Evolutionary conservation across 306 rosid genomes (phyloP), one percentile per base, ranked within the genome.

Genomic region (apple (Malus domestica)): DNA sequence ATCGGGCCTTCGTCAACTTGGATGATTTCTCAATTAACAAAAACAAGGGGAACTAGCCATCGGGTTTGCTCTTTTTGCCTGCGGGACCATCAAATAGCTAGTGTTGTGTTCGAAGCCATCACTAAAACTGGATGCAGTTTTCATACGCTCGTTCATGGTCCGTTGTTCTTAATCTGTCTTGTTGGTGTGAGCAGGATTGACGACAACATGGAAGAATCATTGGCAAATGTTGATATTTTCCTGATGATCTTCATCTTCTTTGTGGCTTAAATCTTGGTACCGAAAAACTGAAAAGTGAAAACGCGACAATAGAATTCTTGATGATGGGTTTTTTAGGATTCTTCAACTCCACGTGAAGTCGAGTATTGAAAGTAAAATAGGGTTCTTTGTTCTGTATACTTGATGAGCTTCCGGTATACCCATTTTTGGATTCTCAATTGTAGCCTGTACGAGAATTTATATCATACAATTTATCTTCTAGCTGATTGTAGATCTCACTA

Each of bases 21-120:
- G 10, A 5, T 45, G 69, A 45, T 30, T 19, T 19, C 63, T 59
- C 45, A 6, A 61, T 18, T 45, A 61, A 14, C 44, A 18, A 73
- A 18, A 58, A 29, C 97, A 94, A 90, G 97, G 98, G 84, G 97
- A 94, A 80, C 87, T 94, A 71, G 98, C 98, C 68, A 94, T 94
- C 88, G 89, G 98, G 98, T 91, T 88, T n/a, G 22, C 68, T 74
- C 61, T 11, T 72, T 71, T 85, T 64, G 44, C 35, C 3, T 6
- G 12, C 19, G 3, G 42, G 12, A 32, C 42, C 45, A 16, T 32
- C 42, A 18, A 32, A 18, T 32, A 5, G 27, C 27, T 27, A 27
- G 9, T 60, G 8, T 60, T 25, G 66, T 5, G 19, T 60, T 22
- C 27, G 16, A 51, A 16, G 55, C 55, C 2, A 5, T 15, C 55